These are phyloP conservation scores for Aeschynomene evenia DNA, from an alignment of 306 rosid species.

Conservation along the genomic window DNA sequence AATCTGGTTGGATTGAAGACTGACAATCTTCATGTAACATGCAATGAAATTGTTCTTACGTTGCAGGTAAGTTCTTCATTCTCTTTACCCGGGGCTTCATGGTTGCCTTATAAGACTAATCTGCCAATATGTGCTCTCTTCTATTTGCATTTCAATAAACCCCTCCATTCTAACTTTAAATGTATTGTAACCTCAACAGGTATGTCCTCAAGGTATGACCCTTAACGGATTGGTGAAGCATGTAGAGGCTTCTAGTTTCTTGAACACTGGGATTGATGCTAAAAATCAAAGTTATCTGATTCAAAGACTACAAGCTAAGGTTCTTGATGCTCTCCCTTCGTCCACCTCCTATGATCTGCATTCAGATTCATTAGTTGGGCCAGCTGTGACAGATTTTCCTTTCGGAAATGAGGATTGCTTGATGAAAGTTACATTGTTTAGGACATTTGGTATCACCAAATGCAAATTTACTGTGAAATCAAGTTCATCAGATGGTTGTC, in stretches of 20 bases:
- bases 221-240: conserved; percentile 59
- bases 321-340: conserved; percentile 65
- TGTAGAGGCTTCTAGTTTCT: conserved; percentile 60
- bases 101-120: conserved; percentile 25
- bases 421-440: conserved; percentile 62
- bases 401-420: conserved; percentile 47
- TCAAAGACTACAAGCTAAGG: conserved; percentile 62
- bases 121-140: conserved; percentile 20
- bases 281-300: conserved; percentile 43
- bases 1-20: conserved; percentile 37
- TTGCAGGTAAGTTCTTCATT: conserved; percentile 58
- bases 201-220: conserved; percentile 57
- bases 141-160: conserved; percentile 28
- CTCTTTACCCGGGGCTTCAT: conserved; percentile 16
- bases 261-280: conserved; percentile 44
- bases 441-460: conserved; percentile 61
- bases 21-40: conserved; percentile 63
- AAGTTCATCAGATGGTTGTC: conserved; percentile 49
- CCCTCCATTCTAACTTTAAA: conserved; percentile 34
- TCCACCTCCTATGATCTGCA: conserved; percentile 43
- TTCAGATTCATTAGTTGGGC: conserved; percentile 46
- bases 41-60: conserved; percentile 53
- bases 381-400: conserved; percentile 45
- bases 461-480: conserved; percentile 55
- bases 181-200: conserved; percentile 51